These are phyloP conservation scores for Lunasporangiospora selenospora DNA, from an alignment of 192 early-diverging fungal species.

Conservation along the genomic window DNA sequence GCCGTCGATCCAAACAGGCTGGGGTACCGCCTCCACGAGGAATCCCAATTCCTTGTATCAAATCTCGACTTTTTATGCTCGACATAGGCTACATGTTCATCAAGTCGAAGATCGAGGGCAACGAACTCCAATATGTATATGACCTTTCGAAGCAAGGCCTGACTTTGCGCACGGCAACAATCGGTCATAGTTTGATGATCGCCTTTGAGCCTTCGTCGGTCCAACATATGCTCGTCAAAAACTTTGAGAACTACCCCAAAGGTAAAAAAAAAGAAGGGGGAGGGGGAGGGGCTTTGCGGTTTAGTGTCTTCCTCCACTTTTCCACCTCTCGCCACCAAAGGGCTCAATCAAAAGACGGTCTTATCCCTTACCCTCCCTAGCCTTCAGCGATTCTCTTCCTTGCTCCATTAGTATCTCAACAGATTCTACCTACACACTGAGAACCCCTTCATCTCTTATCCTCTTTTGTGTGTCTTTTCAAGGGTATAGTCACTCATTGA, in stretches of 20 bases:
- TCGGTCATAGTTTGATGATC: conserved; percentile 40
- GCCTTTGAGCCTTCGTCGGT: conserved; percentile 46
- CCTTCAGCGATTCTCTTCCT: no score
- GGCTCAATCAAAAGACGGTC: no score
- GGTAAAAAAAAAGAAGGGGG: no score
- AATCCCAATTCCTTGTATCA: conserved; percentile 35
- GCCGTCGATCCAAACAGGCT: conserved; percentile 22
- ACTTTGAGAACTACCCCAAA: conserved; percentile 50
- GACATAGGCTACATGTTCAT: conserved; percentile 32
- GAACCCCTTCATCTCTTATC: no score
- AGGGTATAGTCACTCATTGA: no score
- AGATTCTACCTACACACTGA: no score
- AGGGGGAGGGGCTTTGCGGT: no score
- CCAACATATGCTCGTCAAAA: conserved; percentile 47
- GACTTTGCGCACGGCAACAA: conserved; percentile 29
- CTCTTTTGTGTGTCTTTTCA: no score
- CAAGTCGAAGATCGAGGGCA: conserved; percentile 21
- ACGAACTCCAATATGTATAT: conserved; percentile 46
- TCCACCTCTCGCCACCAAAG: no score
- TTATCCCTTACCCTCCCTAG: no score
- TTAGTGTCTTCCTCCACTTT: no score
- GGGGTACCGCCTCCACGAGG: conserved; percentile 37
- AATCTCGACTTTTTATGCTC: conserved; percentile 30
- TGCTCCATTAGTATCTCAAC: no score
- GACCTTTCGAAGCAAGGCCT: conserved; percentile 37